Conservation (phyloP, 345 rosid species). For the Sisymbrium irio region DNA sequence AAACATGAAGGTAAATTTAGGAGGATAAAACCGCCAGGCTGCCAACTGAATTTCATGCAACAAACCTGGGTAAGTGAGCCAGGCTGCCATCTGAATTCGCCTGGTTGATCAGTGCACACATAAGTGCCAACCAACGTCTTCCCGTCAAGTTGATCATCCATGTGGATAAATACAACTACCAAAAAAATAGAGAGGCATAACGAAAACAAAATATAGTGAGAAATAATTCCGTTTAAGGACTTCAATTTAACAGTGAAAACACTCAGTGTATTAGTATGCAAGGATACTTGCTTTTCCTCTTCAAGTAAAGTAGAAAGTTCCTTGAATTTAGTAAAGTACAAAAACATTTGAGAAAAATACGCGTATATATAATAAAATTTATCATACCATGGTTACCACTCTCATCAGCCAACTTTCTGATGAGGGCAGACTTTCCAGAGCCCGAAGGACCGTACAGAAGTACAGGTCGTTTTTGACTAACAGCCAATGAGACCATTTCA, state of each 20-base stretch:
- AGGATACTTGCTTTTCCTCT: background rate
- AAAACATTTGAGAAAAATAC: background rate
- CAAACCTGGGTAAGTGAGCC: slow-evolving; percentile 94
- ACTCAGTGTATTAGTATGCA: background rate
- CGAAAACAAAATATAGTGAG: slow-evolving; percentile 19
- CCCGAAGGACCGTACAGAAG: slow-evolving; percentile 91
- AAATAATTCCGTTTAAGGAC: slow-evolving; percentile 2
- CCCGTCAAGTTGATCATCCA: slow-evolving; percentile 99
- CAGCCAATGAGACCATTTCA: slow-evolving; percentile 78
- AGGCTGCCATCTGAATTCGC: slow-evolving; percentile 97
- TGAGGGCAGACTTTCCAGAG: slow-evolving; percentile 88
- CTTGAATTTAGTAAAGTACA: slow-evolving; percentile 7
- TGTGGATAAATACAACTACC: slow-evolving; percentile 71
- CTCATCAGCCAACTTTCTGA: slow-evolving; percentile 65
- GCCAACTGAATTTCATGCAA: slow-evolving; percentile 18
- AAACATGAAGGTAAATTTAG: background rate
- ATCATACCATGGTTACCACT: slow-evolving; percentile 68
- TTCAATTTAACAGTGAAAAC: background rate
- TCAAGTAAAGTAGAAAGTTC: slow-evolving; percentile 1
- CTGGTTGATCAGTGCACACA: slow-evolving; percentile 93
- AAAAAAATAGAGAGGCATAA: background rate
- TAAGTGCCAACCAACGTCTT: slow-evolving; percentile 88
- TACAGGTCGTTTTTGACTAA: slow-evolving; percentile 89
- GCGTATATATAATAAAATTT: slow-evolving; percentile 4
- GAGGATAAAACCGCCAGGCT: slow-evolving; percentile 16